phyloP scores from a whole-genome alignment of 768 basidiomycete genomes.

The Boletus subparvulus region DNA sequence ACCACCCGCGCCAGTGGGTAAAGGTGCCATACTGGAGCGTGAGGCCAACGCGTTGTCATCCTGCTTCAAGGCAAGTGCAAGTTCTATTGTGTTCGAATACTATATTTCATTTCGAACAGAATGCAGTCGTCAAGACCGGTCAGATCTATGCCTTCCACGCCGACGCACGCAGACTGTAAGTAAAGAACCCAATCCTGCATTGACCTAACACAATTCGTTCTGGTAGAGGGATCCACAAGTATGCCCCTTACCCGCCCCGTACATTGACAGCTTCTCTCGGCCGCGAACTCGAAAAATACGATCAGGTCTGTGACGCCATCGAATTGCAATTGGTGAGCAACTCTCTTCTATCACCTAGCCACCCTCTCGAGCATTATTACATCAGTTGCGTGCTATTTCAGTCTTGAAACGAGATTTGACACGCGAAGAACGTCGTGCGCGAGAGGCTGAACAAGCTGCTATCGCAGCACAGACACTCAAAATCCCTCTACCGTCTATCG shows the following conservation, averaged over 20 bases:
- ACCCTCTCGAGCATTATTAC: neutral
- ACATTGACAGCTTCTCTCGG: constrained; percentile 64
- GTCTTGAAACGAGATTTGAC: constrained; percentile 69
- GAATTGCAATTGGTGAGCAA: constrained; percentile 65
- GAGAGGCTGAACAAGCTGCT: constrained; percentile 43
- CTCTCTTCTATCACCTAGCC: neutral
- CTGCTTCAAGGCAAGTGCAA: constrained; percentile 53
- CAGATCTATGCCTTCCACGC: constrained; percentile 71
- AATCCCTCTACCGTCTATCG: constrained; percentile 24
- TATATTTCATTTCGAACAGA: constrained; percentile 34
- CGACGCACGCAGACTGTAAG: constrained; percentile 64
- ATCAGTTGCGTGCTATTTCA: constrained; percentile 67
- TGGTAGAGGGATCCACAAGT: constrained; percentile 54
- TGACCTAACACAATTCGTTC: neutral
- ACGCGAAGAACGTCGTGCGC: constrained; percentile 56
- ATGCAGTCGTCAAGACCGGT: constrained; percentile 67
- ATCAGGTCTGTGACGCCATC: constrained; percentile 75
- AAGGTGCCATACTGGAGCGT: constrained; percentile 52
- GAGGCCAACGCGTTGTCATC: constrained; percentile 59
- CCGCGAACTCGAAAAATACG: constrained; percentile 74
- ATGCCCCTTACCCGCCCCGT: constrained; percentile 62
- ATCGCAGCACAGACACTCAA: constrained; percentile 34
- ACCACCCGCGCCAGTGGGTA: constrained; percentile 47
- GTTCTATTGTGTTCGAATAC: neutral
- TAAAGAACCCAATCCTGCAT: neutral